Evolutionary conservation across 1,139 yeast genomes (phyloP).

Genomic region (Kodamaea plutei): DNA sequence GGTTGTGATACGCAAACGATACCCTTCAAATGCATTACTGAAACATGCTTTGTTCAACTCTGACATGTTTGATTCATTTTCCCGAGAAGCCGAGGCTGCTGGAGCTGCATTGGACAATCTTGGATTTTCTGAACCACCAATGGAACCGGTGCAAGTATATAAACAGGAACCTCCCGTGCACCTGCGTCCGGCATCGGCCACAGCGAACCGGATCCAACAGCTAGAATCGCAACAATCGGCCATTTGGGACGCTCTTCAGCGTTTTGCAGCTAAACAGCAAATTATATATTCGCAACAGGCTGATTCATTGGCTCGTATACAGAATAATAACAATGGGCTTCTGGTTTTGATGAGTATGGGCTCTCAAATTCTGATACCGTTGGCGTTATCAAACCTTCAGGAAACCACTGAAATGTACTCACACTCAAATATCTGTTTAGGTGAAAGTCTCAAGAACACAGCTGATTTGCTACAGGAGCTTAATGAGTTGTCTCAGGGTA

Average conservation of each 20-base stretch:
- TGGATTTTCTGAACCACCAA: not conserved
- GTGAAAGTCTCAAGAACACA: constrained; percentile 7
- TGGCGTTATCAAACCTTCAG: constrained; percentile 18
- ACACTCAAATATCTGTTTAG: constrained; percentile 13
- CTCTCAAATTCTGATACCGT: constrained; percentile 14
- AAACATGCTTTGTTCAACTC: constrained; percentile 27
- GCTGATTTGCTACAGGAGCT: constrained; percentile 15
- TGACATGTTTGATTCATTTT: constrained; percentile 19
- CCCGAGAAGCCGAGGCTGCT: constrained; percentile 15
- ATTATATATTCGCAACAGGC: constrained; percentile 3
- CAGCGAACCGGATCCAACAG: not conserved
- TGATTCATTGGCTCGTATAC: constrained; percentile 16
- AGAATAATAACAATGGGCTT: constrained; percentile 19
- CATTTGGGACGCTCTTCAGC: constrained; percentile 8
- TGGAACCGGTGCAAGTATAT: no score
- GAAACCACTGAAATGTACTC: constrained; percentile 16
- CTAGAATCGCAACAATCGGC: not conserved
- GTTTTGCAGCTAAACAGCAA: constrained; percentile 17
- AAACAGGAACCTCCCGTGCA: not conserved
- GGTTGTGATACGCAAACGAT: constrained; percentile 23
- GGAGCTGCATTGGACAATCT: not conserved
- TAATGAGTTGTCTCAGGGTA: constrained; percentile 4
- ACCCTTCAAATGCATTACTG: constrained; percentile 26
- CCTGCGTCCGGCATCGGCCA: not conserved
- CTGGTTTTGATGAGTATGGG: constrained; percentile 18